A percentile compares a stretch with the other conserved stretches of the same genome.
phyloP scores from a whole-genome alignment of 1,284 basidiomycete species.

The Pholiota adiposa region DNA sequence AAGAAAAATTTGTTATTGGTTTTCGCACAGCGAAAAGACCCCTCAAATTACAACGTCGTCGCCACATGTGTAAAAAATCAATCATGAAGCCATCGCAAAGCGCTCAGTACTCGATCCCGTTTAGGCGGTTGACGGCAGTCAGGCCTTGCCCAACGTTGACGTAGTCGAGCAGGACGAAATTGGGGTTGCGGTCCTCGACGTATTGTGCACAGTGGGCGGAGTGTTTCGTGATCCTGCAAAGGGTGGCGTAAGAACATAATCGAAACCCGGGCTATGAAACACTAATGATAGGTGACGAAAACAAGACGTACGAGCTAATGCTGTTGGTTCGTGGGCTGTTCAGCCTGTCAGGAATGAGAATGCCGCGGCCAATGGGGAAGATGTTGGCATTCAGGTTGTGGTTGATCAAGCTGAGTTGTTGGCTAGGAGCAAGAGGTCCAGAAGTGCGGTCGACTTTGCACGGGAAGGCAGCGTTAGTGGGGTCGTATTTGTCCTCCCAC shows the following conservation, averaged over 20 bases:
- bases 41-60: slow-evolving; percentile 5
- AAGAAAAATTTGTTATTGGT: slow-evolving; percentile 4
- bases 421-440: slow-evolving; percentile 46
- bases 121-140: slow-evolving; percentile 47
- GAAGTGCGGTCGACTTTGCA: slow-evolving; percentile 74
- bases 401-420: slow-evolving; percentile 63
- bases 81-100: neutral
- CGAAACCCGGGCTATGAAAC: neutral
- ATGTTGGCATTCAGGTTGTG: slow-evolving; percentile 54
- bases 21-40: slow-evolving; percentile 8
- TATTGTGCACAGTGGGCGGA: slow-evolving; percentile 47
- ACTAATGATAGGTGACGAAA: neutral
- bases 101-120: slow-evolving; percentile 40
- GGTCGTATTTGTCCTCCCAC: slow-evolving; percentile 77
- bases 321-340: slow-evolving; percentile 29
- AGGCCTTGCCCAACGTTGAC: slow-evolving; percentile 51
- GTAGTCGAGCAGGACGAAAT: slow-evolving; percentile 58
- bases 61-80: neutral
- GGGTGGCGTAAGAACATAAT: neutral
- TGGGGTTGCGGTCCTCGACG: slow-evolving; percentile 46
- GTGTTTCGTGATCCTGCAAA: slow-evolving; percentile 46
- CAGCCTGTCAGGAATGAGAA: slow-evolving; percentile 29
- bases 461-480: slow-evolving; percentile 63
- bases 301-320: slow-evolving; percentile 39
- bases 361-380: slow-evolving; percentile 28